Base-by-base conservation (phyloP, 805 yeast genomes). In the Starmera amethionina region DNA sequence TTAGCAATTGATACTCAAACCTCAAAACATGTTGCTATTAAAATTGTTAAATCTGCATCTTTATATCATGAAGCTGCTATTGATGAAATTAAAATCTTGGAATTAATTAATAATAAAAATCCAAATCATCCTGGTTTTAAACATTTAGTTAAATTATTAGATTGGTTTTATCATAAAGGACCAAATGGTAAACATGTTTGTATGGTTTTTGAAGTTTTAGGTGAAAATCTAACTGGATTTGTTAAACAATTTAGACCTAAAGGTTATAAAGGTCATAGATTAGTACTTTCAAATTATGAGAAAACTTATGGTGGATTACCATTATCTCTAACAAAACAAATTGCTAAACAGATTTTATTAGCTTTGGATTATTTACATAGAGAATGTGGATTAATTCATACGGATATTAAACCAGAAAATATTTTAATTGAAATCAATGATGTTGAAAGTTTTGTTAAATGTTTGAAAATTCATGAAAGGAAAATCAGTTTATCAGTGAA, bases 331-430 rank as follows among this genome's bases (percentile, higher is more conserved):
- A 80, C 74, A 8, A 73, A 74, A 54, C 77, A 69, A 48, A 75
- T 79, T 30, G 62, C 77, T 9, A 73, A 67, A 45, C 84, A 79
- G 54, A 51, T 77, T 32, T 60, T 77, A 31, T 45, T 70, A 33
- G 77, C 79, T 1, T 53, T 78, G 43, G 80, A 77, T 54, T 76
- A 71, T 50, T 59, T 78, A 46, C 85, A 79, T 55, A 47, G 73
- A 34, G 68, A 62, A 49, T 78, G 85, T 56, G 83, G 83, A 3
- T 64, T 79, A 10, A 78, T 80, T 33, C 90, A 82, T 58, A 75
- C 89, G 11, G 89, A 82, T 55, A 66, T 82, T 38, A 82, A 82
- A 57, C 88, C 89, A 2, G 89, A 82, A 52, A 83, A 83, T 59
- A 72, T 77, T 4, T 56, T 74, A 34, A 66, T 75, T 34, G 77